These are phyloP conservation scores for Babesia microti DNA, from an alignment of 169 alveolate species.

Conservation along the genomic window DNA sequence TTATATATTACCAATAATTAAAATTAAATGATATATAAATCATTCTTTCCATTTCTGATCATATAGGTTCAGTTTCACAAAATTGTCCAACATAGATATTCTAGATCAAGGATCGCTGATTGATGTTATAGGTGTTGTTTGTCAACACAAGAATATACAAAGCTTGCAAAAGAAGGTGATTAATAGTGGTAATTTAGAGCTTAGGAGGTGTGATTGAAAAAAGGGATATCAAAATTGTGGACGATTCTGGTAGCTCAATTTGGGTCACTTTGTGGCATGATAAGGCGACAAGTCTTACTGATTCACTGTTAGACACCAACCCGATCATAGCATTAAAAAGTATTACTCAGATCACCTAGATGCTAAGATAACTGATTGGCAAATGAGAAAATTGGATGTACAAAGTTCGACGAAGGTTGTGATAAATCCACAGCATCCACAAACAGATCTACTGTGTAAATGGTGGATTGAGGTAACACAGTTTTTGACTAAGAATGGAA, in stretches of 20 bases:
- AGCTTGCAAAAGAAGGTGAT: slow-evolving; percentile 24
- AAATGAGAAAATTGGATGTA: slow-evolving; percentile 54
- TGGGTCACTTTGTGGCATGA: slow-evolving; percentile 56
- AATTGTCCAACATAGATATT: slow-evolving; percentile 42
- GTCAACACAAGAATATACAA: slow-evolving; percentile 4
- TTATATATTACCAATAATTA: too few relatives aligned
- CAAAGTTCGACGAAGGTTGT: slow-evolving; percentile 45
- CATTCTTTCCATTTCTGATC: too few relatives aligned
- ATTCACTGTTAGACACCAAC: slow-evolving; percentile 11
- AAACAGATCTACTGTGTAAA: slow-evolving; percentile 31
- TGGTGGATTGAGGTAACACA: slow-evolving; percentile 58
- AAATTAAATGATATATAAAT: too few relatives aligned
- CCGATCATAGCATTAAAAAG: slow-evolving; percentile 39
- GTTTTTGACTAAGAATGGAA: slow-evolving; percentile 1
- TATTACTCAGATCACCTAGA: slow-evolving; percentile 9
- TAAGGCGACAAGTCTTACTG: slow-evolving; percentile 17
- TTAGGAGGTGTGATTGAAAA: slow-evolving; percentile 48
- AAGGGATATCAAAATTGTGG: slow-evolving; percentile 45
- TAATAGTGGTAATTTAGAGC: slow-evolving; percentile 17
- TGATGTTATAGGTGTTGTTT: slow-evolving; percentile 55
- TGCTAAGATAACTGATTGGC: slow-evolving; percentile 58
- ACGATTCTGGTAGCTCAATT: slow-evolving; percentile 41
- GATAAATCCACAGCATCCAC: slow-evolving; percentile 46
- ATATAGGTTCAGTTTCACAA: slow-evolving; percentile 40
- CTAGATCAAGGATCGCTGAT: slow-evolving; percentile 39